Percentiles rank a stretch among this genome's conserved stretches.
Conservation (phyloP, 305 asterid species). For the Fraxinus ornus region DNA sequence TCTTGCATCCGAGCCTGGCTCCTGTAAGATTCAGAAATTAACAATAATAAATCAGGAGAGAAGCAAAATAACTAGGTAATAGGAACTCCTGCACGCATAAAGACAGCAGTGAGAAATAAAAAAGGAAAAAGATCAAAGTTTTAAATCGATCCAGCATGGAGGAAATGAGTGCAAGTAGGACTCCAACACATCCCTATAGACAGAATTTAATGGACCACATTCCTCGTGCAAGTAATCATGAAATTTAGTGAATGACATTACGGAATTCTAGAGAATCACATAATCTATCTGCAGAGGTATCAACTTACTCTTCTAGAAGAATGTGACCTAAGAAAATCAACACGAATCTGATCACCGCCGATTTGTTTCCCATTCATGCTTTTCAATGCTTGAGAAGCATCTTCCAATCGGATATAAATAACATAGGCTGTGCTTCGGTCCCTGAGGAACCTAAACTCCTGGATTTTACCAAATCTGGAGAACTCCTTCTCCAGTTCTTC, state of each 20-base stretch:
- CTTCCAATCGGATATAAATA: constrained; percentile 72
- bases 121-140: constrained; percentile 18
- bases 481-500: constrained; percentile 90
- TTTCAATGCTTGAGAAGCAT: constrained; percentile 78
- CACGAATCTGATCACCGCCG: constrained; percentile 79
- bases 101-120: constrained; percentile 9
- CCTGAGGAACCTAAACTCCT: constrained; percentile 75
- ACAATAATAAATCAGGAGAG: constrained; percentile 14
- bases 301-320: constrained; percentile 80
- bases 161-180: not conserved
- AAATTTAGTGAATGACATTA: constrained; percentile 2
- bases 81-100: not conserved
- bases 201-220: constrained; percentile 16
- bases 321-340: constrained; percentile 89
- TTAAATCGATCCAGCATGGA: not conserved
- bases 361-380: constrained; percentile 71
- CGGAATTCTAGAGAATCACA: constrained; percentile 3
- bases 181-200: not conserved
- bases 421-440: constrained; percentile 84
- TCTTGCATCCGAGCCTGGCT: constrained; percentile 57
- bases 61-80: not conserved
- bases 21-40: constrained; percentile 48
- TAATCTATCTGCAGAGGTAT: constrained; percentile 2
- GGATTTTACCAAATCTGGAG: constrained; percentile 71
- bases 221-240: constrained; percentile 5